Evolutionary conservation across 805 yeast species (phyloP), one percentile per base, ranked within the genome.

Genomic region (Grigorovia yakushimaensis): DNA sequence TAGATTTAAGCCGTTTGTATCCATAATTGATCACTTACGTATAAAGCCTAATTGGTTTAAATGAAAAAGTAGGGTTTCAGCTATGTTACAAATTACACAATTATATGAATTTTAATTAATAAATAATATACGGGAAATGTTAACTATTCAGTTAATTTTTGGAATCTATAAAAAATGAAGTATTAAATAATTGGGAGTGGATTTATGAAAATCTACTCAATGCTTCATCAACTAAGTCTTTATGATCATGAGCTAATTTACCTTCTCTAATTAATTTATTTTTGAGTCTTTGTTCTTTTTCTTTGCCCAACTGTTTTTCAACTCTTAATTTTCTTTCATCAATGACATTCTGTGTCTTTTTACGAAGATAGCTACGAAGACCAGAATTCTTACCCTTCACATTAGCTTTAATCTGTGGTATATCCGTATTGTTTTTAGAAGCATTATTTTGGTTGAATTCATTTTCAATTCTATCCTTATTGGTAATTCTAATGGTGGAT

Each of bases 311-410:
- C 54, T 85, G 85, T 47, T 75, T 76, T 61, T 89, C 89, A 11
- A 86, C 73, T 54, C 94, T 79, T 62, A 82, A 59, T 56, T 82
- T 82, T 58, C 96, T 81, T 64, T 88, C 87, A 63, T 88, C 95
- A 51, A 89, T 78, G 41, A 88, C 89, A 60, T 88, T 88, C 62
- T 77, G 80, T 47, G 82, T 80, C 74, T 83, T 84, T 76, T 86
- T 89, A 64, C 95, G 80, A 66, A 85, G 69, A 62, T 81, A 81
- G 47, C 81, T 77, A 62, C 96, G 81, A 50, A 91, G 68, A 1
- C 88, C 81, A 8, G 97, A 87, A 67, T 88, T 87, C 66, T 84
- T 84, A 43, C 87, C 84, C 60, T 79, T 80, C 37, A 80, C 81
- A 27, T 80, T 81, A 2, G 95, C 85, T 53, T 77, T 77, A 15